Evolutionary conservation across 2,329 filamentous ascomycete genomes (phyloP), one percentile per base, ranked within the genome.

Genomic region (Lachnellula hyalina): DNA sequence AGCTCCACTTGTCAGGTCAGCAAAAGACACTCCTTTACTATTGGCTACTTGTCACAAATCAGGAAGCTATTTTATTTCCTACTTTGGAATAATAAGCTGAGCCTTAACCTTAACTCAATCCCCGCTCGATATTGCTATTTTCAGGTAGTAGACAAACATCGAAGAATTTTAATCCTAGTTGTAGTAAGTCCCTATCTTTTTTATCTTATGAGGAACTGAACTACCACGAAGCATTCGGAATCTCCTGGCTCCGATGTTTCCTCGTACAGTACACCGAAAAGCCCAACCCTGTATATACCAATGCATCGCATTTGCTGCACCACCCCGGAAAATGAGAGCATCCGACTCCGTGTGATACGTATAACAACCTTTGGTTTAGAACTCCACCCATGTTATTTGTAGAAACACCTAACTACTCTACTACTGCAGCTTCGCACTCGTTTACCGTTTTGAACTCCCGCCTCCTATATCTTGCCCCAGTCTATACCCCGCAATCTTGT

Each of bases 401-500:
- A 19, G 21, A 44, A 44, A 19, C 7, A 21, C 19, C 21, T 14
- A 23, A 19, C 12, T 9, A 21, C 21, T 21, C 21, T 21, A 21
- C 21, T 21, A 21, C 21, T 21, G 21, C 4, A 12, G 11, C 21
- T 5, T 44, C 17, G 41, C 8, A 23, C n/a, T 35, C 56, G 28
- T 32, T 32, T 74, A 83, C 71, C 77, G 74, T 68, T 76, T 77
- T 47, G 76, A 75, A 64, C 83, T 83, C 51, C 84, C 84, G 49
- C 86, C 86, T 17, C 86, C 85, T 71, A 90, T 89, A 68, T 90
- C 87, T 72, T 90, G 87, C 25, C 89, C 88, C 63, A 96, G 77
- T 57, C 90, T 81, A 76, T 99, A 99, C 64, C 90, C 91, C 46
- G 90, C 87, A 63, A 99, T 90, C 78, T 96, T 96, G 73, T 99